A percentile compares a stretch with the other conserved stretches of the same genome.
These are phyloP conservation scores for Pichia deserticola DNA, from an alignment of 805 yeast genomes.

Conservation along the genomic window DNA sequence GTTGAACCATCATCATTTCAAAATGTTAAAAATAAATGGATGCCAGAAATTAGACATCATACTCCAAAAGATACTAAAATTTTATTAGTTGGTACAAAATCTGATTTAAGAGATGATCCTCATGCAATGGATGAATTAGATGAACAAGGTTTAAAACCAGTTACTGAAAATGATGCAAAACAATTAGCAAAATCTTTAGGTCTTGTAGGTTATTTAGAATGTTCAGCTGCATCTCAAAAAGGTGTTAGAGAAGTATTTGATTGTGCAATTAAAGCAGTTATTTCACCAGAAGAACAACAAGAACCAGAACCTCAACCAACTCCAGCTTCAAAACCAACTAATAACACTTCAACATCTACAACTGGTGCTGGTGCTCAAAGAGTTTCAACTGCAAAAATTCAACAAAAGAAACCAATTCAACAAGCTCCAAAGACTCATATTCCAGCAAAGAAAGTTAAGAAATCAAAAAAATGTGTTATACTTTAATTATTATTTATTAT, in stretches of 20 bases:
- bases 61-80: slow-evolving; percentile 64
- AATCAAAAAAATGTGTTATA: slow-evolving; percentile 43
- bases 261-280: slow-evolving; percentile 65
- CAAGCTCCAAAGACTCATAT: slow-evolving; percentile 10
- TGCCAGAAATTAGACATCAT: slow-evolving; percentile 82
- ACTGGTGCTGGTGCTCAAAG: neutral
- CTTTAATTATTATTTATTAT: slow-evolving; percentile 23
- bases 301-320: neutral
- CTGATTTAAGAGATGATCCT: slow-evolving; percentile 77
- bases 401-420: neutral
- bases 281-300: slow-evolving; percentile 38
- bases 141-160: slow-evolving; percentile 55
- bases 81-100: slow-evolving; percentile 79
- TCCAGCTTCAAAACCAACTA: neutral
- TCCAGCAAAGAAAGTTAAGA: slow-evolving; percentile 26
- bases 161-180: slow-evolving; percentile 53
- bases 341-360: neutral
- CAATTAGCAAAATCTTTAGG: slow-evolving; percentile 64
- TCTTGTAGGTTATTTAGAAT: slow-evolving; percentile 71
- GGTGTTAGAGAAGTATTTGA: slow-evolving; percentile 86
- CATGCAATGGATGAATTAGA: slow-evolving; percentile 63
- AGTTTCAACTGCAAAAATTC: neutral
- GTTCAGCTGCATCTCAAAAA: slow-evolving; percentile 83
- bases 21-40: slow-evolving; percentile 76
- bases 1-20: slow-evolving; percentile 74